Evolutionary conservation across 345 rosid species (phyloP).

Genomic region (Bretschneidera sinensis): DNA sequence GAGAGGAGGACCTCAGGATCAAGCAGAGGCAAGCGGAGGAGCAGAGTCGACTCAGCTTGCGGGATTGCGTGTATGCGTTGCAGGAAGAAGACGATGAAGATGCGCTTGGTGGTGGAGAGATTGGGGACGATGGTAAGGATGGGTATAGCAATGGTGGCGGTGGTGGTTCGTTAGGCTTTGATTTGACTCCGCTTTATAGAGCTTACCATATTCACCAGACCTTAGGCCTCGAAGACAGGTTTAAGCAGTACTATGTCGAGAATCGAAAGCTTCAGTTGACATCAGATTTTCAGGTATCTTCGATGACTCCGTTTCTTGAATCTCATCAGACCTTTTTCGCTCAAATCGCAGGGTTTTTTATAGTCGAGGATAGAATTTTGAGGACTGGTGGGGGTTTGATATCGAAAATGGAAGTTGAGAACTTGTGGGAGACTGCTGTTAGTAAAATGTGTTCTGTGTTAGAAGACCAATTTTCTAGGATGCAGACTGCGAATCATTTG

Average conservation of each 20-base stretch:
- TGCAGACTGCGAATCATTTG: constrained; percentile 97
- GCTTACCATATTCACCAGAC: constrained; percentile 92
- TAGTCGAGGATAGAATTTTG: constrained; percentile 83
- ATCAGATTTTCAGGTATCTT: constrained; percentile 94
- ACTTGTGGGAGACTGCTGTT: constrained; percentile 92
- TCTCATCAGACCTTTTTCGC: constrained; percentile 97
- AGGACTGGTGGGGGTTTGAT: constrained; percentile 91
- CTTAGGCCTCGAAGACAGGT: constrained; percentile 75
- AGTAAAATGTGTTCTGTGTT: constrained; percentile 91
- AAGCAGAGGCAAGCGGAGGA: constrained; percentile 98
- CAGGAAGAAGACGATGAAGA: constrained; percentile 83
- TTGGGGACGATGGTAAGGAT: constrained; percentile 42
- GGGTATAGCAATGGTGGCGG: constrained; percentile 43
- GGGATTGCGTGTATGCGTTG: constrained; percentile 81
- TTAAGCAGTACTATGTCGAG: constrained; percentile 81
- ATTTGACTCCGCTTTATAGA: constrained; percentile 82
- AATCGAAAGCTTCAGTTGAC: constrained; percentile 92
- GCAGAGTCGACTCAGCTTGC: constrained; percentile 81
- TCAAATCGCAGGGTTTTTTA: constrained; percentile 92
- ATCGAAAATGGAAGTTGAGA: constrained; percentile 80
- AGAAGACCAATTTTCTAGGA: constrained; percentile 97
- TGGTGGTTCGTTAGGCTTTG: constrained; percentile 58
- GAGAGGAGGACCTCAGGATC: constrained; percentile 88
- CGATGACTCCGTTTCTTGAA: constrained; percentile 95
- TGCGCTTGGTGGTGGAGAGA: constrained; percentile 23